Evolutionary conservation across 441 rosid species (phyloP).

Genomic region (Bocquillonia castaneifolia): DNA sequence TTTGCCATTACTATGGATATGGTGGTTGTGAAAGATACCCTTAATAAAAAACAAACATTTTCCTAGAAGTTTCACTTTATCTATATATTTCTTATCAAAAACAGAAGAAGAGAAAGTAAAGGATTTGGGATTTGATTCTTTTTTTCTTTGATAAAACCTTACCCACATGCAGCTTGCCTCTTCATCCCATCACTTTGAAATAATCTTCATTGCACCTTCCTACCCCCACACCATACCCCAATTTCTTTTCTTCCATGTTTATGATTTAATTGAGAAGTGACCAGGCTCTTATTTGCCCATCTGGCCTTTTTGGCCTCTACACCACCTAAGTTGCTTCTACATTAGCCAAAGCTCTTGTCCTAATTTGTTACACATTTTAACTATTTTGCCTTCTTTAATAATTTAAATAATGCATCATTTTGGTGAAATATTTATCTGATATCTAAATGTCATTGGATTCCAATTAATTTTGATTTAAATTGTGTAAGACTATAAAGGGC

Average conservation of each 20-base stretch:
- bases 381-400: neutral
- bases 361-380: too few species aligned
- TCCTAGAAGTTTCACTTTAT: constrained; percentile 44
- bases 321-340: constrained; percentile 23
- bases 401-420: too few species aligned
- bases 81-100: constrained; percentile 1
- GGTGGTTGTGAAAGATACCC: constrained; percentile 27
- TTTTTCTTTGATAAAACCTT: neutral
- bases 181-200: constrained; percentile 48
- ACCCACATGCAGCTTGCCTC: constrained; percentile 56
- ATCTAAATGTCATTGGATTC: too few species aligned
- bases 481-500: too few species aligned
- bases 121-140: constrained; percentile 32
- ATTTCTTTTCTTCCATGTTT: constrained; percentile 15
- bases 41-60: constrained; percentile 12
- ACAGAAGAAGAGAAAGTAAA: neutral
- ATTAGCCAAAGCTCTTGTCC: too few species aligned
- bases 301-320: constrained; percentile 11
- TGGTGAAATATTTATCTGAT: too few species aligned
- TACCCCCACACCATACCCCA: constrained; percentile 17
- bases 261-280: constrained; percentile 17
- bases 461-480: too few species aligned
- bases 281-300: constrained; percentile 19
- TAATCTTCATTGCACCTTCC: constrained; percentile 43
- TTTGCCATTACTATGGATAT: constrained; percentile 30